Base-by-base conservation (phyloP, 257 asterid genomes). In the Handroanthus guayacan region DNA sequence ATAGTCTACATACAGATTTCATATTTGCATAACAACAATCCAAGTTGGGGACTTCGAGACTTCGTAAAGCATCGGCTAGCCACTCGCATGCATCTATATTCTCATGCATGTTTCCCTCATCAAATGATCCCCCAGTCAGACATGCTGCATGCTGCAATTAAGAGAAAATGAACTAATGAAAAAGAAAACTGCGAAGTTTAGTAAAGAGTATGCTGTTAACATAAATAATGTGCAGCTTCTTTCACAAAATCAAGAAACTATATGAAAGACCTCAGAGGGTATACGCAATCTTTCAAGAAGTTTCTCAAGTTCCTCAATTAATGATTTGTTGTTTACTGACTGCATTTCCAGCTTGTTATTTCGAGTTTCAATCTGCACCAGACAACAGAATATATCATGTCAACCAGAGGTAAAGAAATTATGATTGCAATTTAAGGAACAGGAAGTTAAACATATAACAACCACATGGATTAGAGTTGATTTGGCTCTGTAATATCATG, bases 301-400 rank as follows among this genome's bases (percentile, higher is more conserved):
- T 86, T 84, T 91, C 71, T 95, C 98, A 47, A 95, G 97, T 84
- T 93, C 97, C 88, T 91, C 99, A 78, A 93, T 85, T 75, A 95
- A 84, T 48, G 89, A 74, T 85, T 89, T 91, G 87, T 95, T 95
- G 87, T 95, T 95, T 71, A 89, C 88, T 31, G 99, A 91, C 82
- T 93, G 98, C 98, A 91, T 86, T 88, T 95, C 99, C 84, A 95
- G 91, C 87, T 92, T 95, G 88, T 95, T 95, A 83, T 95, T 95
- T 45, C 97, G 92, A 17, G 81, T 84, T 86, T 95, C 99, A 77
- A 95, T 95, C 99, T 95, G 97, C 87, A 77, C 38, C 77, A 61
- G 62, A 52, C 54, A 67, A 75, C 72, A 72, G 58, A 56, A 76
- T 16, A 60, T 25, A 70, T 9, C 2, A 51, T 44, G 54, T 72